These are phyloP conservation scores for Malassezia cuniculi DNA, from an alignment of 1,284 basidiomycete genomes.

Conservation along the genomic window DNA sequence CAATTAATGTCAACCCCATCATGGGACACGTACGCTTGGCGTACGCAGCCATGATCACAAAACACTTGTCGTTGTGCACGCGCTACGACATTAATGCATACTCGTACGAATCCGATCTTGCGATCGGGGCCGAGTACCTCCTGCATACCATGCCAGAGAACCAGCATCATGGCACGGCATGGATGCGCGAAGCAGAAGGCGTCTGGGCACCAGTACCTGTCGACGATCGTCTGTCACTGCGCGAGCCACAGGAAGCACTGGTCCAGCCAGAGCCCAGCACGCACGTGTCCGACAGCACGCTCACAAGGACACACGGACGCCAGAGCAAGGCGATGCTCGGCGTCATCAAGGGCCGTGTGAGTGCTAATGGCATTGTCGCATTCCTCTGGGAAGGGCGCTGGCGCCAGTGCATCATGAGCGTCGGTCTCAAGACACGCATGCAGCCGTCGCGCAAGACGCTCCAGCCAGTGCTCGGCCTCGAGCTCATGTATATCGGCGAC, in stretches of 20 bases:
- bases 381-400: constrained; percentile 89
- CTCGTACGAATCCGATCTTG: constrained; percentile 89
- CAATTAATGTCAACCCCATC: constrained; percentile 88
- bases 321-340: constrained; percentile 50
- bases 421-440: constrained; percentile 77
- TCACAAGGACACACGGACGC: not conserved
- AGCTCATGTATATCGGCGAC: constrained; percentile 6
- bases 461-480: constrained; percentile 2
- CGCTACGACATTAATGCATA: constrained; percentile 95
- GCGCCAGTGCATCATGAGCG: constrained; percentile 70
- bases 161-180: not conserved
- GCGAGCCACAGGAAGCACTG: constrained; percentile 1
- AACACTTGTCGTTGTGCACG: constrained; percentile 73
- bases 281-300: too few relatives aligned
- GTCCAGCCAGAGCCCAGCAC: too few relatives aligned
- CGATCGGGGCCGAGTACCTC: constrained; percentile 52
- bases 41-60: constrained; percentile 74
- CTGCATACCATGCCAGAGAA: constrained; percentile 13
- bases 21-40: constrained; percentile 83
- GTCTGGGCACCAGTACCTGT: not conserved
- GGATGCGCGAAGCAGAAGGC: constrained; percentile 4
- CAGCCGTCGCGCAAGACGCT: not conserved
- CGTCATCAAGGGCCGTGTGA: constrained; percentile 75
- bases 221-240: constrained; percentile 6
- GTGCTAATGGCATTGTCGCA: constrained; percentile 61